Percentiles rank a stretch among this genome's conserved stretches.
Evolutionary conservation across 2,329 filamentous ascomycete genomes (phyloP).

Genomic region (Thermothelomyces thermophilus): DNA sequence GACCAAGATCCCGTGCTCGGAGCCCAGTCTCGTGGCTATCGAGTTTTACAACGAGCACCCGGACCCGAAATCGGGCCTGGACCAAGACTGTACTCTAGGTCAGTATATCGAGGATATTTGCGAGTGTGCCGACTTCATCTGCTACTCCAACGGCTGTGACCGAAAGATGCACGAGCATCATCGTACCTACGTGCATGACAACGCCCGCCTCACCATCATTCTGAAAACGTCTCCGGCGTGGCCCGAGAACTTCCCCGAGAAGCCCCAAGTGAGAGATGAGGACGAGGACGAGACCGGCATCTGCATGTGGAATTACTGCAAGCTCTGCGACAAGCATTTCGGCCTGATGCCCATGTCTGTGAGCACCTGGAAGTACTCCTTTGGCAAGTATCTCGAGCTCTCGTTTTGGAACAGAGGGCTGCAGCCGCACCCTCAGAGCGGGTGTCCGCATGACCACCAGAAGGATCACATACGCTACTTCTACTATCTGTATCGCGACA

Average conservation of each 20-base stretch:
- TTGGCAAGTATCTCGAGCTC: slow-evolving; percentile 95
- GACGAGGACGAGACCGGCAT: slow-evolving; percentile 49
- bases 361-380: slow-evolving; percentile 95
- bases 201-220: slow-evolving; percentile 87
- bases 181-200: slow-evolving; percentile 92
- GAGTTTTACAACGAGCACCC: slow-evolving; percentile 92
- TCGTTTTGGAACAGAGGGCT: slow-evolving; percentile 91
- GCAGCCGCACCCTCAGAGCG: slow-evolving; percentile 61
- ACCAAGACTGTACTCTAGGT: slow-evolving; percentile 86
- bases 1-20: slow-evolving; percentile 87
- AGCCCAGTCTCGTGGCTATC: slow-evolving; percentile 82
- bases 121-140: slow-evolving; percentile 66
- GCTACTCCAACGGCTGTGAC: slow-evolving; percentile 78
- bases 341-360: slow-evolving; percentile 87
- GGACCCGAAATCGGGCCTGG: slow-evolving; percentile 52
- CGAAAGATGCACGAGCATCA: slow-evolving; percentile 88
- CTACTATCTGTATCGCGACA: slow-evolving; percentile 63
- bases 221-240: slow-evolving; percentile 56
- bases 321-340: slow-evolving; percentile 84
- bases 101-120: slow-evolving; percentile 93
- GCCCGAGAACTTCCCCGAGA: slow-evolving; percentile 53
- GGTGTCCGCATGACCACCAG: slow-evolving; percentile 85
- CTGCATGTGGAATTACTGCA: slow-evolving; percentile 97
- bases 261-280: slow-evolving; percentile 40
- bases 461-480: slow-evolving; percentile 91